Base-by-base conservation (phyloP, 768 basidiomycete species). In the Tephrocybe sp. region DNA sequence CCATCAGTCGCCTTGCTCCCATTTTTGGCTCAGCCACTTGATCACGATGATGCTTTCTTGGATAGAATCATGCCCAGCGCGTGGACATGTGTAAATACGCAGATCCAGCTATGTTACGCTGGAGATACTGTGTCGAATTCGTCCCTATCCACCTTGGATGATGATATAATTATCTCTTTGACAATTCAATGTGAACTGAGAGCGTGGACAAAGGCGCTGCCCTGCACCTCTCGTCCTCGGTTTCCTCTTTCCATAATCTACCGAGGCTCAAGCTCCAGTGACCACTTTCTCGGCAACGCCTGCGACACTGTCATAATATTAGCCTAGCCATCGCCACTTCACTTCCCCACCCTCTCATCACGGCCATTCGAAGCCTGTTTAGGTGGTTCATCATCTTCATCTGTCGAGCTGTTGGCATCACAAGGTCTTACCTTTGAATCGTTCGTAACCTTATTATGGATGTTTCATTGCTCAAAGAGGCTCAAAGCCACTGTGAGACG, bases 271-370 rank as follows among this genome's bases (percentile, higher is more conserved):
- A 11, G 11, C 5, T 11, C 28, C 28, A 5, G 28, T 30, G 28
- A 30, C 5, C 28, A 30, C 11, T 30, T 30, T 11, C 11, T 11
- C 28, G 28, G 18, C 20, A 17, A 11, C 18, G 9, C 18, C 32
- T 44, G 50, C 12, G 26, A 30, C 34, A 5, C 5, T 36, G 34
- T 7, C 34, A 12, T 36, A 4, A 12, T 36, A 15, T 36, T 17
- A 12, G 15, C 17, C 34, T 36, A 4, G 34, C 34, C 34, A 4
- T 14, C 34, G 15, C 14, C 14, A 32, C 30, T 7, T 14, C 34
- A 36, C 14, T n/a, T 34, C 33, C 26, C 33, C 15, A 50, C 34
- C 42, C 44, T 38, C 48, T 55, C 50, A 55, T 55, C 23, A 55
- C 17, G 50, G 18, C 26, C 10, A 25, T 48, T 55, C 32, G 30